Base-by-base conservation (phyloP, 257 asterid genomes). In the Leonotis leonurus region DNA sequence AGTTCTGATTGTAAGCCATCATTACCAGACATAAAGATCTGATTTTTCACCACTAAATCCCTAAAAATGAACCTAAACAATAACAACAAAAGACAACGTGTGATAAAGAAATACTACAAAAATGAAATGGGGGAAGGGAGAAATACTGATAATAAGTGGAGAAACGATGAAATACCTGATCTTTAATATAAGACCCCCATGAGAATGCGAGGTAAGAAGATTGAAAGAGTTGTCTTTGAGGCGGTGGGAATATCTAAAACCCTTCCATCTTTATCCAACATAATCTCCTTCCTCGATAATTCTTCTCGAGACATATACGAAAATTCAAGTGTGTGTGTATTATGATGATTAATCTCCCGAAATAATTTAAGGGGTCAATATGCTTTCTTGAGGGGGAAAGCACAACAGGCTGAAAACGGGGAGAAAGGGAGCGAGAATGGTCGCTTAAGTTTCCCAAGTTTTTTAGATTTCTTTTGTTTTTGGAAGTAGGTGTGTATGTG, bases 1-100 rank as follows among this genome's bases (percentile, higher is more conserved):
- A 80, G 76, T 77, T 89, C 78, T 78, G 95, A 80, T 89, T 95
- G 62, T 79, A 89, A 13, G 92, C 94, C 99, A 89, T 89, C 27
- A 53, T 53, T 62, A 18, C 11, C 55, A 51, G 65, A 53, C 27
- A 62, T 24, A 67, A 29, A 74, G n/a, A 54, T 53, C 36, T 37
- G 25, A 67, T 60, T 48, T 65, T 22, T 41, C 6, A n/a, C 59
- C 59, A 29, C 49, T 46, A 68, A 74, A 70, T 44, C 75, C 60
- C 64, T 46, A 8, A n/a, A n/a, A 33, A 33, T 1, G 39, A n/a
- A n/a, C n/a, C n/a, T n/a, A n/a, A n/a, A 33, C 35, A 33, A 33
- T 33, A 40, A 50, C 44, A n/a, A n/a, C n/a, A n/a, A n/a, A n/a
- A n/a, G n/a, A 14, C 56, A 51, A 56, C 36, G 45, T 30, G 48